Evolutionary conservation across 495 filamentous ascomycete species (phyloP), one percentile per base, ranked within the genome.

Genomic region (Hypoxylon fragiforme): DNA sequence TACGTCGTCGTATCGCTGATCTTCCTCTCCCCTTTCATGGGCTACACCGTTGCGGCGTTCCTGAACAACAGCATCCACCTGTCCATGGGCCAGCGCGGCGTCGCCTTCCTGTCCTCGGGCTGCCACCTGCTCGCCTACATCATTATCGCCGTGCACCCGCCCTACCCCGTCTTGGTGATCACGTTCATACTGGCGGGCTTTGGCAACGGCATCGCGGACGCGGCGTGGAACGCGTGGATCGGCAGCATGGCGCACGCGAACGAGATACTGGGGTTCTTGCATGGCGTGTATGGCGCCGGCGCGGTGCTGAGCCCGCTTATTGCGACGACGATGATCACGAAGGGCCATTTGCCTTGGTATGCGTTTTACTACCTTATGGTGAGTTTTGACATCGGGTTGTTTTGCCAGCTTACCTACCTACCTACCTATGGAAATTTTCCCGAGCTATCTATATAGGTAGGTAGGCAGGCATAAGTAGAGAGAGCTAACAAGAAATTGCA

Each of bases 1-100:
- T 94, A 95, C 64, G 81, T 89, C 8, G 63, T 91, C 32, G 82
- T 95, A 20, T 92, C 90, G 0, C 66, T 91, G 0, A 82, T 95
- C 47, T 96, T 95, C 72, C 79, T 96, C 2, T 74, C 86, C 16
- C 90, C 89, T 51, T 92, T 91, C 16, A 51, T 86, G 8, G 91
- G 90, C 22, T 96, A 94, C 71, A 80, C 90, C 31, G 56, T 80
- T n/a, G 87, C 90, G 0, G 89, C 89, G 2, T 81, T 91, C n/a
- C 66, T 82, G 34, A 89, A 85, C 54, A 82, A 86, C 60, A 68
- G 66, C 32, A 71, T 84, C 21, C 78, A 84, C 53, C 58, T 74
- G 52, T 53, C 68, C 21, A 70, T 86, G 44, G 91, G 91, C 12
- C 90, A 90, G 38, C 83, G 84, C 0, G 91, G 90, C 9, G 80